These are phyloP conservation scores for Juglanconis sp. DNA, from an alignment of 2,329 filamentous ascomycete genomes.

Conservation along the genomic window DNA sequence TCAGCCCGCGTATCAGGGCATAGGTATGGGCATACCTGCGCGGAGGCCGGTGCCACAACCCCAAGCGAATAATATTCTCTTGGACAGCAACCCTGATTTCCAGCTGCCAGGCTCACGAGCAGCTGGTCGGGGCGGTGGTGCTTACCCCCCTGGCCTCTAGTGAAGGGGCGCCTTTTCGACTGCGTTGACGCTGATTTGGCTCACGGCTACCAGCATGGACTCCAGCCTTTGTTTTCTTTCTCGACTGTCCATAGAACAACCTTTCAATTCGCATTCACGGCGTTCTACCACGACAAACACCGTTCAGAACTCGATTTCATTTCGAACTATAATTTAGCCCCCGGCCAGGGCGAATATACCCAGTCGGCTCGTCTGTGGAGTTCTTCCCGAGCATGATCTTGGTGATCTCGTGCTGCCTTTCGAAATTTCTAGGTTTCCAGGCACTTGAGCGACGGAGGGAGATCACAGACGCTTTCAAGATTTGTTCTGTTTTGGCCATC, in stretches of 20 bases:
- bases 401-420: background rate
- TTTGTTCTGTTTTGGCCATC: background rate
- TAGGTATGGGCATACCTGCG: constrained; percentile 37
- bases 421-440: background rate
- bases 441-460: background rate
- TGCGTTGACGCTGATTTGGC: background rate
- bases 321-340: constrained; percentile 9
- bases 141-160: constrained; percentile 1
- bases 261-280: constrained; percentile 9
- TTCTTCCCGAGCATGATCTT: background rate
- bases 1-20: constrained; percentile 35
- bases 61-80: constrained; percentile 64
- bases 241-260: constrained; percentile 10
- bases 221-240: background rate
- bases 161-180: background rate
- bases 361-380: constrained; percentile 7
- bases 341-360: constrained; percentile 15
- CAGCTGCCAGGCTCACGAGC: constrained; percentile 52
- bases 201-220: background rate
- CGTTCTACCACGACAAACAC: constrained; percentile 1
- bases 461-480: background rate
- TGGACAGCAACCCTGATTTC: constrained; percentile 85
- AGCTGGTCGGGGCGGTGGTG: constrained; percentile 5
- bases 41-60: constrained; percentile 44
- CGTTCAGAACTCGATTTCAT: background rate